phyloP scores from a whole-genome alignment of 768 basidiomycete species.

The Kwoniella botswanensis region DNA sequence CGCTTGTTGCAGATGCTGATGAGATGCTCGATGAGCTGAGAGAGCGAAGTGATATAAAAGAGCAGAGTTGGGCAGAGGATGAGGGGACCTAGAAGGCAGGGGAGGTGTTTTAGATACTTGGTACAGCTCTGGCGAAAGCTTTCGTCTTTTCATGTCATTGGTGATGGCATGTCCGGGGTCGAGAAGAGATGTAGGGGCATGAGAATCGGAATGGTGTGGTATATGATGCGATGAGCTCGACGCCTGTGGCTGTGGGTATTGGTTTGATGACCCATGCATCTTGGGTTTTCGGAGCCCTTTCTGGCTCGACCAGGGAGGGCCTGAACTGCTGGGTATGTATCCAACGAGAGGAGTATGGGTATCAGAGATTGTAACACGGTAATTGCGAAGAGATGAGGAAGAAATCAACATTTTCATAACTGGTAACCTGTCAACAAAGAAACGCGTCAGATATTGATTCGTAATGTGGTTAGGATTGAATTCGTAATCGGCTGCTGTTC shows the following conservation, averaged over 20 bases:
- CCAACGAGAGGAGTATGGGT: too few relatives aligned
- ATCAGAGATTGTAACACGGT: too few relatives aligned
- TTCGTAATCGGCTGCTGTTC: neutral
- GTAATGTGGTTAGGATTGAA: neutral
- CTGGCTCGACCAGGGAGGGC: too few relatives aligned
- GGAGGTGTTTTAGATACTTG: conserved; percentile 4
- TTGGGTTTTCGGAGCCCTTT: neutral
- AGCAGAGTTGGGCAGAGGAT: conserved; percentile 2
- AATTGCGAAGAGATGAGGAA: too few relatives aligned
- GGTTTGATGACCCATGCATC: neutral
- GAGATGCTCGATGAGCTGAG: conserved; percentile 37
- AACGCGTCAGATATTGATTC: neutral
- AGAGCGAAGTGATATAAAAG: conserved; percentile 42
- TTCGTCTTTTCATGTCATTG: conserved; percentile 18
- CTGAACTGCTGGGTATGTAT: too few relatives aligned
- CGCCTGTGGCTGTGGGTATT: neutral
- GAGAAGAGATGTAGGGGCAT: neutral
- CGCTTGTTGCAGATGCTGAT: conserved; percentile 38
- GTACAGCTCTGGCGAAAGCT: conserved; percentile 16
- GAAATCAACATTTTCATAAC: neutral
- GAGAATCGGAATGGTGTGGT: neutral
- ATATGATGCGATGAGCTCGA: neutral
- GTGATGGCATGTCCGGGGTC: neutral
- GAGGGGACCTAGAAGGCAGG: neutral
- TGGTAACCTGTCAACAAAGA: neutral